Base-by-base conservation (phyloP, 2,329 filamentous ascomycete genomes). In the Gyromitra esculenta region DNA sequence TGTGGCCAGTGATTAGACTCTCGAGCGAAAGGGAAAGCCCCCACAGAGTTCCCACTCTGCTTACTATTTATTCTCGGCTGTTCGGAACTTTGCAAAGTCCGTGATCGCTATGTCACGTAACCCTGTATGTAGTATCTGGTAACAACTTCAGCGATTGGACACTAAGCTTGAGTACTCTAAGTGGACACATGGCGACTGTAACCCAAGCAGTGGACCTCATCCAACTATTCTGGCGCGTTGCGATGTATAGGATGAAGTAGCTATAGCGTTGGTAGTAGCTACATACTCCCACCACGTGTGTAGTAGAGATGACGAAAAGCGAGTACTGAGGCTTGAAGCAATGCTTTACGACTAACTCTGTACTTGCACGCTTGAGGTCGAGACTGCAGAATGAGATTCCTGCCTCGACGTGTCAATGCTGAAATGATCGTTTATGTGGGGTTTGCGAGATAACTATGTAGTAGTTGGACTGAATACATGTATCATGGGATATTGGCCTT, bases 181-280 rank as follows among this genome's bases (percentile, higher is more conserved):
- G 35, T 15, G 18, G 5, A 2, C 13, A 41, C 31, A 52, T n/a
- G 59, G 59, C 13, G 39, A 59, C 21, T 59, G 25, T 31, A 31
- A 45, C 57, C 11, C 65, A 37, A 68, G 13, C 9, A 25, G 37
- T 8, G 50, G 15, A 15, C 52, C 52, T 69, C 31, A 48, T 66
- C 13, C 3, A 25, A 13, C n/a, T 39, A 52, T n/a, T 50, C 31
- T 65, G n/a, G n/a, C 11, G 18, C 21, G 52, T 56, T 54, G 37
- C 18, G 18, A 43, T 1, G 18, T 41, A 11, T 37, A 18, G 57
- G 39, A 15, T 3, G 15, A n/a, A 13, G 21, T 57, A 21, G 35
- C 18, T 35, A 7, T 35, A 35, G 1, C 13, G 3, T 5, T 57
- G 11, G 25, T 13, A 57, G 8, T 6, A 57, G 31, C 37, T 54